Conservation (phyloP, 768 basidiomycete species). For the Lactarius deliciosus region DNA sequence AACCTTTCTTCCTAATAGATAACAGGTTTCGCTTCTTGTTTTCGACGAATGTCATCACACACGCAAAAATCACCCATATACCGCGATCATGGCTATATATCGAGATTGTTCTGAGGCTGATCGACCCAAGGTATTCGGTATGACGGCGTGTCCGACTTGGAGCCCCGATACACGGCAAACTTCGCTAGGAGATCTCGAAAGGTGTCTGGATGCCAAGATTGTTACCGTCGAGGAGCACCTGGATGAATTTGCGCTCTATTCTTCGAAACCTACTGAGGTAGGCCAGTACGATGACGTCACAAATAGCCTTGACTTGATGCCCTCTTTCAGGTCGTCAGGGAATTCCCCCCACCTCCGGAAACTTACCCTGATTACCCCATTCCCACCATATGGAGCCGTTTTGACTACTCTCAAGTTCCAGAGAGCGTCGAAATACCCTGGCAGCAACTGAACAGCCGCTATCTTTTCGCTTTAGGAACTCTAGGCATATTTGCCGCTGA, state of each 20-base stretch:
- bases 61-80: slow-evolving; percentile 56
- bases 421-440: slow-evolving; percentile 49
- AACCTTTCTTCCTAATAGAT: neutral
- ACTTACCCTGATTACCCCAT: slow-evolving; percentile 54
- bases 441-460: slow-evolving; percentile 60
- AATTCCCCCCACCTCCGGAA: slow-evolving; percentile 42
- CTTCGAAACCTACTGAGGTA: slow-evolving; percentile 68
- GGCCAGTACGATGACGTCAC: slow-evolving; percentile 24
- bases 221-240: slow-evolving; percentile 70
- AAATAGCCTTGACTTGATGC: neutral
- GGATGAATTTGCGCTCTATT: slow-evolving; percentile 60
- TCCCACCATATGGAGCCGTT: slow-evolving; percentile 53
- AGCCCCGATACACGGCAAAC: slow-evolving; percentile 65
- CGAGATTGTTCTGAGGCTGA: slow-evolving; percentile 42
- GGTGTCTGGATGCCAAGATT: slow-evolving; percentile 70
- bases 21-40: slow-evolving; percentile 54
- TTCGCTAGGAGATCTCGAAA: slow-evolving; percentile 63
- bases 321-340: slow-evolving; percentile 18
- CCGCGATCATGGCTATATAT: slow-evolving; percentile 58
- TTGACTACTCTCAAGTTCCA: slow-evolving; percentile 43
- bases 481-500: slow-evolving; percentile 78
- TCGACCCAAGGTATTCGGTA: slow-evolving; percentile 87
- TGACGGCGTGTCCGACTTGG: slow-evolving; percentile 92
- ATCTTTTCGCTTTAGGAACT: slow-evolving; percentile 57
- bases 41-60: slow-evolving; percentile 62